phyloP scores from a whole-genome alignment of 768 basidiomycete species.

The Lactifluus piperatus region DNA sequence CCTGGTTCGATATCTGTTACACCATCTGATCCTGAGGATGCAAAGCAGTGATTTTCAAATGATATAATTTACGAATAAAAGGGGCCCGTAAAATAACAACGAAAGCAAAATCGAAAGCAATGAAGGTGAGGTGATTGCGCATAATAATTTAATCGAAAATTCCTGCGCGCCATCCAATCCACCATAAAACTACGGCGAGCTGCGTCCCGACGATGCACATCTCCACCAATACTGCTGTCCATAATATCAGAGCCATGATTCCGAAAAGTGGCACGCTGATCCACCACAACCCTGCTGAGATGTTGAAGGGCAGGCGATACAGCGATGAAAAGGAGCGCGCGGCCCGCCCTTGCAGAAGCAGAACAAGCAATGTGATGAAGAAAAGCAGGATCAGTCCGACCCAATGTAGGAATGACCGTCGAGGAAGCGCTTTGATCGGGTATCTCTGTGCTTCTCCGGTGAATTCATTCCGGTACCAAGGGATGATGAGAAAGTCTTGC shows the following conservation, averaged over 20 bases:
- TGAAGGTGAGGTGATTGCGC: neutral
- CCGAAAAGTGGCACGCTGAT: slow-evolving; percentile 53
- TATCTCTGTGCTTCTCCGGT: slow-evolving; percentile 69
- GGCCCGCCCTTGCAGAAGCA: slow-evolving; percentile 47
- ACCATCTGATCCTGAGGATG: neutral
- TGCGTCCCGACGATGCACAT: slow-evolving; percentile 47
- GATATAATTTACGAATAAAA: slow-evolving; percentile 16
- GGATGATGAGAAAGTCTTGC: slow-evolving; percentile 73
- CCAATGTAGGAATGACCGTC: slow-evolving; percentile 63
- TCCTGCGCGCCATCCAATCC: slow-evolving; percentile 63
- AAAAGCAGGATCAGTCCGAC: slow-evolving; percentile 47
- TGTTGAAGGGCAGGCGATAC: slow-evolving; percentile 49
- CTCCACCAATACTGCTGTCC: slow-evolving; percentile 57
- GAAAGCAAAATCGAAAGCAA: slow-evolving; percentile 2
- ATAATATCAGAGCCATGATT: slow-evolving; percentile 56
- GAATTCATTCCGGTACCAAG: slow-evolving; percentile 77
- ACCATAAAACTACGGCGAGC: slow-evolving; percentile 56
- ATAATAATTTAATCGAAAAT: slow-evolving; percentile 32
- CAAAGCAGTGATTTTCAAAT: slow-evolving; percentile 1
- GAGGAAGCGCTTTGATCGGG: slow-evolving; percentile 46
- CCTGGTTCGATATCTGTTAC: neutral
- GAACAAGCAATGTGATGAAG: slow-evolving; percentile 37
- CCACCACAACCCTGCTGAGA: slow-evolving; percentile 55
- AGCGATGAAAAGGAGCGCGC: slow-evolving; percentile 47
- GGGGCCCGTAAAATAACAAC: neutral